phyloP scores from a whole-genome alignment of 768 basidiomycete species.

The Amanita phalloides region DNA sequence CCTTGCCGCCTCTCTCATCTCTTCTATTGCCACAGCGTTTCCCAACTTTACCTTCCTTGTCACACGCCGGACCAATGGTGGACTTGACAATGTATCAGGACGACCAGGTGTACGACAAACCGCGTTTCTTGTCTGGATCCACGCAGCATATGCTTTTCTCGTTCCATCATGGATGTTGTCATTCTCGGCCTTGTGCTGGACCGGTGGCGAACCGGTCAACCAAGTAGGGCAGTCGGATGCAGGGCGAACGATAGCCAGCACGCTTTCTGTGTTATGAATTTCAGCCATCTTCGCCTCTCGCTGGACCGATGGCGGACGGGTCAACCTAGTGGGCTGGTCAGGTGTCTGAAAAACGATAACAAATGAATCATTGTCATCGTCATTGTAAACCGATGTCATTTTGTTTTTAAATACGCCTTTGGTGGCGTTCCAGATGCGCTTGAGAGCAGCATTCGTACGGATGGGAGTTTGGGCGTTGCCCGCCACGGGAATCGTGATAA shows the following conservation, averaged over 20 bases:
- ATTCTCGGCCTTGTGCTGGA: neutral
- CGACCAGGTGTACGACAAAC: too few species aligned
- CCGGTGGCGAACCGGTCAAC: neutral
- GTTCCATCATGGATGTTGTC: neutral
- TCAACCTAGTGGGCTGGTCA: neutral
- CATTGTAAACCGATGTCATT: neutral
- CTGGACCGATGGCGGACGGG: neutral
- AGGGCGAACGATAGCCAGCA: neutral
- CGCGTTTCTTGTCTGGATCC: neutral
- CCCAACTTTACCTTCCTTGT: too few species aligned
- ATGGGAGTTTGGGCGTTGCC: neutral
- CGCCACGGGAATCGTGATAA: neutral
- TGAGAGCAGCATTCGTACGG: neutral
- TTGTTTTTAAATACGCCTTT: neutral
- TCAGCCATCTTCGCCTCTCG: neutral
- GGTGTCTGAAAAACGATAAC: neutral
- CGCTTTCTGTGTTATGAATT: neutral
- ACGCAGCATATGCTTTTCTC: neutral
- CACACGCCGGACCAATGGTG: neutral
- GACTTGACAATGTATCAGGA: too few species aligned
- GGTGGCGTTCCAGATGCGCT: neutral
- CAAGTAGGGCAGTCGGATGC: neutral
- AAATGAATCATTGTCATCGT: neutral
- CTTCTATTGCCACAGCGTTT: too few species aligned
- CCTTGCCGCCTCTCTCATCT: too few species aligned